A percentile compares a stretch with the other conserved stretches of the same genome.
Evolutionary conservation across 768 basidiomycete genomes (phyloP).

Genomic region (Termitomyces sp.): DNA sequence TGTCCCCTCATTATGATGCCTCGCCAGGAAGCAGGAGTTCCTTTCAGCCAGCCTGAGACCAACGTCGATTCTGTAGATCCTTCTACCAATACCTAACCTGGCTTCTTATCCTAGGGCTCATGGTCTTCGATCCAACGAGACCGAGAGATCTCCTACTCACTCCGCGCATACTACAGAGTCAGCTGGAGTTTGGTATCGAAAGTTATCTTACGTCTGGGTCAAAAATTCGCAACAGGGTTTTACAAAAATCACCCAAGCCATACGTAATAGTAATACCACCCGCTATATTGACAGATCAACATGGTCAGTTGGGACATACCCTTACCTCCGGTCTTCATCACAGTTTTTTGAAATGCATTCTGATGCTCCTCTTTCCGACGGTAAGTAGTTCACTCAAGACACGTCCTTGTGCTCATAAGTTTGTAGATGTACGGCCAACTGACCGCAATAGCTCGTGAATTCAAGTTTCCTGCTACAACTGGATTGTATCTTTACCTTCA

Average conservation of each 20-base stretch:
- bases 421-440: slow-evolving; percentile 70
- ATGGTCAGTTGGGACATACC: slow-evolving; percentile 53
- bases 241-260: slow-evolving; percentile 38
- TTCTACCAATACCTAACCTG: slow-evolving; percentile 3
- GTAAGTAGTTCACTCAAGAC: slow-evolving; percentile 27
- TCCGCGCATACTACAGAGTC: slow-evolving; percentile 21
- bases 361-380: slow-evolving; percentile 73
- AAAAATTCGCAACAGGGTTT: slow-evolving; percentile 35
- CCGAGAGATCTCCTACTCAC: slow-evolving; percentile 6
- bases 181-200: slow-evolving; percentile 32
- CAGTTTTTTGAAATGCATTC: slow-evolving; percentile 59
- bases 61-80: slow-evolving; percentile 17
- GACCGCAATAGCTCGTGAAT: slow-evolving; percentile 74
- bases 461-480: slow-evolving; percentile 69
- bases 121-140: slow-evolving; percentile 4
- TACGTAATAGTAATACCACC: slow-evolving; percentile 69
- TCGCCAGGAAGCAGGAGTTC: slow-evolving; percentile 29
- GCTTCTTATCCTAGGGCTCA: slow-evolving; percentile 11
- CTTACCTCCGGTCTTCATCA: slow-evolving; percentile 52
- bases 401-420: background rate
- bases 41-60: slow-evolving; percentile 38
- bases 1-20: slow-evolving; percentile 27
- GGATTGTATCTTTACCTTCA: slow-evolving; percentile 81
- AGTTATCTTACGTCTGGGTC: slow-evolving; percentile 39
- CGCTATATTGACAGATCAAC: slow-evolving; percentile 47